Conservation (phyloP, 306 rosid species). For the Pyrus pyrifolia region DNA sequence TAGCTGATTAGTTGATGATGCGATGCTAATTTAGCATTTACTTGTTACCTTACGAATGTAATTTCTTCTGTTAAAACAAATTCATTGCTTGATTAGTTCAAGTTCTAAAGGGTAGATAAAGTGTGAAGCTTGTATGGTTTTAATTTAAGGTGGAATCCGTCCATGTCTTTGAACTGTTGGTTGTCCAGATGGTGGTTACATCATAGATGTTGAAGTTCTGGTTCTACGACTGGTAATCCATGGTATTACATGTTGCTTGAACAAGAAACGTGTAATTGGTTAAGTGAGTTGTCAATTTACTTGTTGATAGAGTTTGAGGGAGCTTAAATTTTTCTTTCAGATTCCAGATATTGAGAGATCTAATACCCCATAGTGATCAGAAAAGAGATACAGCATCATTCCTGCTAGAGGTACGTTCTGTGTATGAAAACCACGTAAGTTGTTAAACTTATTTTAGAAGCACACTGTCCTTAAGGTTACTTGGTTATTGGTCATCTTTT, state of each 20-base stretch:
- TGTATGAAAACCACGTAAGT: not conserved
- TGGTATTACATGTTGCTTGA: not conserved
- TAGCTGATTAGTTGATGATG: not conserved
- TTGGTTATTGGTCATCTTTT: not conserved
- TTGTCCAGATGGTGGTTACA: not conserved
- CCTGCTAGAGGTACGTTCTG: slow-evolving; percentile 67
- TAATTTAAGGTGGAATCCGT: slow-evolving; percentile 4
- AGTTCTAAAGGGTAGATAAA: not conserved
- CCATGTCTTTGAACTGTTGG: not conserved
- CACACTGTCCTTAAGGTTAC: not conserved
- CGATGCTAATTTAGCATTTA: not conserved
- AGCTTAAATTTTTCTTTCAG: slow-evolving; percentile 42
- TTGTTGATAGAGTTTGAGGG: slow-evolving; percentile 17
- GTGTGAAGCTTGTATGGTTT: slow-evolving; percentile 6
- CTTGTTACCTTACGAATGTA: not conserved
- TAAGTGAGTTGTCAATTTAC: not conserved
- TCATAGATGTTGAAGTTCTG: not conserved
- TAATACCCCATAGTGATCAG: slow-evolving; percentile 92
- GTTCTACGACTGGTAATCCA: not conserved
- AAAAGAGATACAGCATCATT: slow-evolving; percentile 96
- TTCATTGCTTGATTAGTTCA: slow-evolving; percentile 1
- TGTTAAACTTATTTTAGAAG: not conserved
- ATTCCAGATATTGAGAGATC: slow-evolving; percentile 97
- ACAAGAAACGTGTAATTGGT: slow-evolving; percentile 1
- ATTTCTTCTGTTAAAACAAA: slow-evolving; percentile 1